phyloP scores from a whole-genome alignment of 176 grass and related monocot species.

The Oryza meyeriana region DNA sequence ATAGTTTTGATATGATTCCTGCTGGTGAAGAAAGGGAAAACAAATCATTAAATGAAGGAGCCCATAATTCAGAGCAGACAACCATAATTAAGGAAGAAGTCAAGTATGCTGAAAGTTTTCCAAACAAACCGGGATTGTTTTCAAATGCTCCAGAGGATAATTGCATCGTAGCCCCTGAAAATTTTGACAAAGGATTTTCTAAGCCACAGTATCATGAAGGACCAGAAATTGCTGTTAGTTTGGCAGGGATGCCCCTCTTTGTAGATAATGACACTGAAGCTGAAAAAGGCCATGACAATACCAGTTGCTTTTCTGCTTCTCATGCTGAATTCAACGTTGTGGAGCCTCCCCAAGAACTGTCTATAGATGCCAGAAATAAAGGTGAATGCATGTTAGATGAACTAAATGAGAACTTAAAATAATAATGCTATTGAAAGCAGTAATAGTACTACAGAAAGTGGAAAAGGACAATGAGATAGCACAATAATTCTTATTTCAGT shows the following conservation, averaged over 20 bases:
- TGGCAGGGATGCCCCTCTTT: background rate
- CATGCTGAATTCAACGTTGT: background rate
- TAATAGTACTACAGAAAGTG: background rate
- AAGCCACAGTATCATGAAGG: background rate
- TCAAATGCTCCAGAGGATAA: background rate
- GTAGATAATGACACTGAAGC: background rate
- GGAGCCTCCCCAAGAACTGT: background rate
- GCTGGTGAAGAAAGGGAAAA: background rate
- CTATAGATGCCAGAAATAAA: slow-evolving; percentile 4
- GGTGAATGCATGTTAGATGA: background rate
- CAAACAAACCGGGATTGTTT: background rate
- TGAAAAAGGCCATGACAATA: background rate
- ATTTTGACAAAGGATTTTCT: background rate
- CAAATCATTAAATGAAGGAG: too few relatives aligned
- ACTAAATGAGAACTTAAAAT: background rate
- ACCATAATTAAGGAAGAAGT: background rate
- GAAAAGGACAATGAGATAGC: background rate
- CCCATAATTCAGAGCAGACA: background rate
- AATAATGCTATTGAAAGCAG: background rate
- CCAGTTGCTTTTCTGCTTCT: background rate
- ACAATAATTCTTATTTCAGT: background rate
- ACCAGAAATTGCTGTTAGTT: background rate
- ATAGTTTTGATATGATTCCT: background rate
- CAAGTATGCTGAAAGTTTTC: background rate
- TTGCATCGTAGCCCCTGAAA: background rate